phyloP scores from a whole-genome alignment of 305 asterid species.

The Ruellia speciosa region DNA sequence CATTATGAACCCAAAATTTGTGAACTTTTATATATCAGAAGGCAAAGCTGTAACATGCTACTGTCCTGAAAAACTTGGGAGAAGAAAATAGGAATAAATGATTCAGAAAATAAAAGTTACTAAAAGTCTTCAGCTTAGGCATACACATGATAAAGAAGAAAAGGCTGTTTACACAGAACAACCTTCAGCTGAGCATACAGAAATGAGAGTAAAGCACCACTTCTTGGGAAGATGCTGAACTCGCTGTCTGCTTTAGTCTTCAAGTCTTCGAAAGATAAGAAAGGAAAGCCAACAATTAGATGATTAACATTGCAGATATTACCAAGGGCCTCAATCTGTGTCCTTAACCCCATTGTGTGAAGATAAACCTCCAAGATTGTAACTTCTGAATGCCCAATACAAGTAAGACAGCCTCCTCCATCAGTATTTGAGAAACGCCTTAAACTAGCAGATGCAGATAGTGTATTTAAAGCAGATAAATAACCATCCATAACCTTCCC shows the following conservation, averaged over 20 bases:
- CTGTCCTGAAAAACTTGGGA: slow-evolving; percentile 9
- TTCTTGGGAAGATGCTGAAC: slow-evolving; percentile 59
- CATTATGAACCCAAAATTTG: too few species aligned
- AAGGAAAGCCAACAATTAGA: slow-evolving; percentile 47
- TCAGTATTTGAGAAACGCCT: slow-evolving; percentile 48
- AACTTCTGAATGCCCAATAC: slow-evolving; percentile 64
- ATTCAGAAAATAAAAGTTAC: slow-evolving; percentile 18
- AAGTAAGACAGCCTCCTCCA: slow-evolving; percentile 67
- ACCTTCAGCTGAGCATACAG: slow-evolving; percentile 87
- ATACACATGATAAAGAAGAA: slow-evolving; percentile 15
- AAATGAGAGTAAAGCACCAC: slow-evolving; percentile 77
- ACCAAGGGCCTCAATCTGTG: slow-evolving; percentile 90
- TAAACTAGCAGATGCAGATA: slow-evolving; percentile 63
- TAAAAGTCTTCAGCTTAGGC: slow-evolving; percentile 20
- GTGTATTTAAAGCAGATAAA: slow-evolving; percentile 61
- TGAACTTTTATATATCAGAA: slow-evolving; percentile 3
- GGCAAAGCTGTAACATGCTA: slow-evolving; percentile 17
- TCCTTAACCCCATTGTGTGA: slow-evolving; percentile 68
- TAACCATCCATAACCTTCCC: slow-evolving; percentile 72
- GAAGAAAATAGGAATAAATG: slow-evolving; percentile 13
- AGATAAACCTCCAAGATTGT: slow-evolving; percentile 82
- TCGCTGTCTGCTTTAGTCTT: slow-evolving; percentile 44
- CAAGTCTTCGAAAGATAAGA: slow-evolving; percentile 46
- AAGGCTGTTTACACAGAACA: slow-evolving; percentile 21
- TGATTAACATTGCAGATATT: slow-evolving; percentile 67